Conservation (phyloP, 2,329 filamentous ascomycete genomes). For the Penicillium sp. region DNA sequence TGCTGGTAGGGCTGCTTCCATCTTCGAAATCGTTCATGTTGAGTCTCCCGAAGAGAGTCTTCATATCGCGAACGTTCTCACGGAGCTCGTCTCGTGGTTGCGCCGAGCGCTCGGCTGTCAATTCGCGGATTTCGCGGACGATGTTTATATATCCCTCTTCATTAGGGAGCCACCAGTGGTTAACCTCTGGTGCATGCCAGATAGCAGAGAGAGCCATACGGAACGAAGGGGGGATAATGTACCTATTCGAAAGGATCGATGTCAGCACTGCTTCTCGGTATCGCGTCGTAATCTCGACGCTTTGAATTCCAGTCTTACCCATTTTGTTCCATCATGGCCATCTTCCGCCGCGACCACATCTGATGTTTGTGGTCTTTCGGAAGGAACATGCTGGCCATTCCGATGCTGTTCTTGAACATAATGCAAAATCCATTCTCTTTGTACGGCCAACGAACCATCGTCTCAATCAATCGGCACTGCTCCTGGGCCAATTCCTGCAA, state of each 20-base stretch:
- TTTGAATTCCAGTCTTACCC: constrained; percentile 63
- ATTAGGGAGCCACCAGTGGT: constrained; percentile 87
- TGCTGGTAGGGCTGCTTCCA: constrained; percentile 26
- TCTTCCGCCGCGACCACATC: constrained; percentile 77
- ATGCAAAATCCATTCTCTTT: constrained; percentile 71
- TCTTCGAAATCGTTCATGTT: constrained; percentile 51
- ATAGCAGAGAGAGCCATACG: constrained; percentile 73
- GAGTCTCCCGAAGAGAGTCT: constrained; percentile 68
- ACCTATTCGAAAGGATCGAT: background rate
- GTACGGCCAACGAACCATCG: constrained; percentile 70
- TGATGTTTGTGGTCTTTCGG: constrained; percentile 71
- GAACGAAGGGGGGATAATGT: constrained; percentile 50
- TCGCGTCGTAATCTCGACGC: background rate
- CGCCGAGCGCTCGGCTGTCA: constrained; percentile 75
- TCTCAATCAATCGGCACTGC: constrained; percentile 77
- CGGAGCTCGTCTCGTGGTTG: constrained; percentile 53
- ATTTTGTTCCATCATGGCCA: constrained; percentile 73
- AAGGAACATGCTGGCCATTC: constrained; percentile 76
- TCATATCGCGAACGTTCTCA: constrained; percentile 73
- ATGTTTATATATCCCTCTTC: constrained; percentile 74
- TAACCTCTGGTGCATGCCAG: constrained; percentile 71
- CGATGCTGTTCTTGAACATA: constrained; percentile 72
- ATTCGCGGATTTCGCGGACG: constrained; percentile 73
- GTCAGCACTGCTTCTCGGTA: constrained; percentile 3
- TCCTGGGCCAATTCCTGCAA: constrained; percentile 65